phyloP scores from a whole-genome alignment of 805 yeast genomes.

The Teunomyces funiuensis region DNA sequence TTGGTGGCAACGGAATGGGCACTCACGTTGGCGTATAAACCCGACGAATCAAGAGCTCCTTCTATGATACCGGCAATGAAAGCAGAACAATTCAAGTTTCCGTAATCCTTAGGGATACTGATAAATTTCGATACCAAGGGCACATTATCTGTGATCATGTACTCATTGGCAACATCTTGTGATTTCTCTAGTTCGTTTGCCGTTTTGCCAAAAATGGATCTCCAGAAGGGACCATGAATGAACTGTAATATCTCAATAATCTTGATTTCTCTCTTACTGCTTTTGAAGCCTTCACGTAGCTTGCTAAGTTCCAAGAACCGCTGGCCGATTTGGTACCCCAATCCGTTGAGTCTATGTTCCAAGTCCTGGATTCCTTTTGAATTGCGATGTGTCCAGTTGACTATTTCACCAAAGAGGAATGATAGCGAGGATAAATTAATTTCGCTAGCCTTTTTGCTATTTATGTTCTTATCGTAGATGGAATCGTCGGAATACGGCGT shows the following conservation, averaged over 20 bases:
- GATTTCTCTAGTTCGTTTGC: conserved; percentile 77
- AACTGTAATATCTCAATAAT: conserved; percentile 70
- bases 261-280: conserved; percentile 64
- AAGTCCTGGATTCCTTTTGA: conserved; percentile 67
- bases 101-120: conserved; percentile 76
- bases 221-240: conserved; percentile 74
- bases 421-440: conserved; percentile 67
- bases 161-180: conserved; percentile 65
- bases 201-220: conserved; percentile 63
- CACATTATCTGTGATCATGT: conserved; percentile 74
- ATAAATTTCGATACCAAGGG: conserved; percentile 74
- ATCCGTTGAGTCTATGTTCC: conserved; percentile 55
- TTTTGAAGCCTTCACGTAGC: conserved; percentile 59
- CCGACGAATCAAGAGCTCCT: conserved; percentile 73
- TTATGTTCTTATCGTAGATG: conserved; percentile 65
- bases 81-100: conserved; percentile 76
- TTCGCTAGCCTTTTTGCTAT: conserved; percentile 64
- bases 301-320: conserved; percentile 68
- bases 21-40: conserved; percentile 73
- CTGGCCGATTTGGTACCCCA: conserved; percentile 79
- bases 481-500: conserved; percentile 38
- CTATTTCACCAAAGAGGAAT: conserved; percentile 67
- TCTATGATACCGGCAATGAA: conserved; percentile 84
- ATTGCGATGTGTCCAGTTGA: conserved; percentile 60
- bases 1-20: conserved; percentile 75